Evolutionary conservation across 208 protist species (phyloP).

Genomic region (Acanthamoeba sp.): DNA sequence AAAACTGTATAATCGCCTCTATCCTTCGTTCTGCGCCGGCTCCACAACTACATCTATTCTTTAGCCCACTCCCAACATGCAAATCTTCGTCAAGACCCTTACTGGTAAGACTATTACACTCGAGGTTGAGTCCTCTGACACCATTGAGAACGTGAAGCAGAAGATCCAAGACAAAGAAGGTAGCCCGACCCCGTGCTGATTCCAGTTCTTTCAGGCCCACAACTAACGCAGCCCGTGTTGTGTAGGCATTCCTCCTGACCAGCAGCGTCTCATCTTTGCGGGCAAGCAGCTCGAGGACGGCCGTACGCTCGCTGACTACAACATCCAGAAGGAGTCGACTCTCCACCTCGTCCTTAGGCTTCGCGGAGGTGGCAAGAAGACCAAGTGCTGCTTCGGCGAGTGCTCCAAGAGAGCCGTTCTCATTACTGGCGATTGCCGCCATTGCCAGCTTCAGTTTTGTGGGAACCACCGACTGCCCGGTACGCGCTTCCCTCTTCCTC

Average conservation of each 20-base stretch:
- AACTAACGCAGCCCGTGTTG: not conserved
- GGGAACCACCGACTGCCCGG: constrained; percentile 83
- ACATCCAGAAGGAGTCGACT: constrained; percentile 89
- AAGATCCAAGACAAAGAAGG: constrained; percentile 99
- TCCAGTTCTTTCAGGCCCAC: not conserved
- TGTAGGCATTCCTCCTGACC: constrained; percentile 92
- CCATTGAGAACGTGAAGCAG: constrained; percentile 97
- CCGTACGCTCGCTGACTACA: constrained; percentile 91
- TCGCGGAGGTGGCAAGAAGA: constrained; percentile 3
- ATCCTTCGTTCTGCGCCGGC: not conserved
- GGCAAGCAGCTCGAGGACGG: constrained; percentile 96
- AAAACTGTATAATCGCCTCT: not conserved
- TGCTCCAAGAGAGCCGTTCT: constrained; percentile 77
- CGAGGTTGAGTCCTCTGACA: constrained; percentile 87
- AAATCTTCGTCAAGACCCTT: constrained; percentile 84
- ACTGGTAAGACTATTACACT: constrained; percentile 78
- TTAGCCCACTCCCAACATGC: constrained; percentile 66
- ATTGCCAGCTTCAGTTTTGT: constrained; percentile 83
- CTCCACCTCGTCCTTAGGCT: constrained; percentile 78
- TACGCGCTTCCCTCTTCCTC: not conserved
- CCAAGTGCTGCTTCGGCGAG: constrained; percentile 79
- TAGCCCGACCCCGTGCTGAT: not conserved
- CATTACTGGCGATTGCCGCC: constrained; percentile 86
- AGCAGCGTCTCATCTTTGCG: constrained; percentile 95
- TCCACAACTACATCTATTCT: not conserved